These are phyloP conservation scores for Pezicula carpinea DNA, from an alignment of 2,329 filamentous ascomycete species.

Conservation along the genomic window DNA sequence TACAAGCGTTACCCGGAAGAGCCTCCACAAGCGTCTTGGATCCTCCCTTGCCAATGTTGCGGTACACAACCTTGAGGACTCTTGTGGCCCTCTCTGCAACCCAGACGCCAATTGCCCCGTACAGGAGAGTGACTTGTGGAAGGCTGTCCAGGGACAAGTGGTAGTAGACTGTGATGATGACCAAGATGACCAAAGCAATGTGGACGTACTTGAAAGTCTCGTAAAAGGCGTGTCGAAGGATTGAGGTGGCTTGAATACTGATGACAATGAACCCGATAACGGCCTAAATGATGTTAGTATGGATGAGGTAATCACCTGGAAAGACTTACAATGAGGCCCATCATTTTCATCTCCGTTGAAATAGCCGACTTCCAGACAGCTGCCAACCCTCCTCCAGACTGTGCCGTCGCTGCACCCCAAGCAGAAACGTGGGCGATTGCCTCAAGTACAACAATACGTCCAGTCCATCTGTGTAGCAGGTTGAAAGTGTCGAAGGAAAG, in stretches of 20 bases:
- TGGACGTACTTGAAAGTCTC: constrained; percentile 73
- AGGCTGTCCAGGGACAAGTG: constrained; percentile 53
- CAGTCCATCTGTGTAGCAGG: constrained; percentile 75
- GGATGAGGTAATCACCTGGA: not conserved
- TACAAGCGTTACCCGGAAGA: constrained; percentile 69
- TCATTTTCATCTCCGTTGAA: constrained; percentile 38
- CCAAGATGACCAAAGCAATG: constrained; percentile 56
- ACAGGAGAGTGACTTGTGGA: constrained; percentile 53
- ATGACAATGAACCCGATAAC: constrained; percentile 58
- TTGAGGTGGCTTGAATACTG: constrained; percentile 63
- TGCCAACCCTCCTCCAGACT: constrained; percentile 41
- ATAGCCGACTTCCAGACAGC: constrained; percentile 35
- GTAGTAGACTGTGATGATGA: constrained; percentile 62
- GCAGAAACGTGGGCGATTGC: constrained; percentile 60
- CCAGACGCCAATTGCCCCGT: constrained; percentile 64
- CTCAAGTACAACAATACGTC: constrained; percentile 69
- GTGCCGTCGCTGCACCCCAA: constrained; percentile 44
- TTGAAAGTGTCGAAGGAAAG: constrained; percentile 83
- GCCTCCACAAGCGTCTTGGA: constrained; percentile 69
- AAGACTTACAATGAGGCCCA: constrained; percentile 57
- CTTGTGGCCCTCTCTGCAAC: constrained; percentile 56
- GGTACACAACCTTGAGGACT: constrained; percentile 54
- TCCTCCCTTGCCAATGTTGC: constrained; percentile 63
- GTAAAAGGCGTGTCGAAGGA: constrained; percentile 73
- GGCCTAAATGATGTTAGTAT: constrained; percentile 36